Percentiles rank a stretch among this genome's conserved stretches.
These are phyloP conservation scores for Dactylellina cionopaga DNA, from an alignment of 2,329 filamentous ascomycete genomes.

Conservation along the genomic window DNA sequence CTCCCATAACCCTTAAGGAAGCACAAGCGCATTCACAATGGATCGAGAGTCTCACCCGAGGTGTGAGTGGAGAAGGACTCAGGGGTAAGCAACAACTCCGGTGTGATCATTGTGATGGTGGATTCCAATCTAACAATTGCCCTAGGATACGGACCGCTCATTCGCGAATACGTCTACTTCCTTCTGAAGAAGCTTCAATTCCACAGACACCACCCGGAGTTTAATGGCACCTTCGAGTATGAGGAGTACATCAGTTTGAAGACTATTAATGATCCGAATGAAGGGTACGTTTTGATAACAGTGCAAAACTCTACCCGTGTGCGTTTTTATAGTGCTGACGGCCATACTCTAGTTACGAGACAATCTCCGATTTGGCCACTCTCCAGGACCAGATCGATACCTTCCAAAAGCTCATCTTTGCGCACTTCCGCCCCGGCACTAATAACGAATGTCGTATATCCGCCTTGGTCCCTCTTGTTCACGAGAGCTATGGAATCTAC, in stretches of 20 bases:
- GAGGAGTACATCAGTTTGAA: conserved; percentile 98
- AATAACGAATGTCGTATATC: conserved; percentile 98
- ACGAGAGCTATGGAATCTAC: conserved; percentile 99
- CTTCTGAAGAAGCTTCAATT: conserved; percentile 94
- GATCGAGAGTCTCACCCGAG: conserved; percentile 90
- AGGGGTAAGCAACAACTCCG: conserved; percentile 67
- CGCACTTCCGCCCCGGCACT: conserved; percentile 87
- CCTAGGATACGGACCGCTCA: conserved; percentile 82
- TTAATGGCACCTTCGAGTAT: conserved; percentile 99
- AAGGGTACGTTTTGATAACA: conserved; percentile 75
- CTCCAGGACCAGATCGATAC: conserved; percentile 98
- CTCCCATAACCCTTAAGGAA: conserved; percentile 85
- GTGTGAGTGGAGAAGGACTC: conserved; percentile 82
- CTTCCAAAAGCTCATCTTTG: conserved; percentile 98
- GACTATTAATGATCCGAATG: conserved; percentile 97
- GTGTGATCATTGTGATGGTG: not conserved
- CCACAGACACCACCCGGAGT: conserved; percentile 94
- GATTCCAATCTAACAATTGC: not conserved
- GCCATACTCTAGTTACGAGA: conserved; percentile 72
- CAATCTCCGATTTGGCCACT: conserved; percentile 94
- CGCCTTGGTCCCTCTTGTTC: conserved; percentile 88
- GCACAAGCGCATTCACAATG: conserved; percentile 87
- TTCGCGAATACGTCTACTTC: conserved; percentile 96
- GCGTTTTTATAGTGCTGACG: conserved; percentile 56
- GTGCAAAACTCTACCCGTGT: too few species aligned